These are phyloP conservation scores for Stenogyne calaminthoides DNA, from an alignment of 305 asterid genomes.

Conservation along the genomic window DNA sequence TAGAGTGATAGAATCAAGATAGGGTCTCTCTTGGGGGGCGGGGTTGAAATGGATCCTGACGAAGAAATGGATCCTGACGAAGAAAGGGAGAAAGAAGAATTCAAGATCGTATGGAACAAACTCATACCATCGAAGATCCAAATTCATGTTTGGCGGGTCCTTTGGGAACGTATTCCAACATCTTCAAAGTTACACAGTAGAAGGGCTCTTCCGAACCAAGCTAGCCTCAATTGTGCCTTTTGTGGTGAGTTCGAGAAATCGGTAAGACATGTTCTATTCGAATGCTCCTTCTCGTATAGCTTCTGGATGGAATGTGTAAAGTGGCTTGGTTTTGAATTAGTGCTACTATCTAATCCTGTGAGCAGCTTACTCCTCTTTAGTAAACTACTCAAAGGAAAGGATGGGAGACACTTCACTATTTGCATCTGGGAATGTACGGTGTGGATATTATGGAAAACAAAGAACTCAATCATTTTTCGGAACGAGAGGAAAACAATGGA, in stretches of 20 bases:
- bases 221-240: not conserved
- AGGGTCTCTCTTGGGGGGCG: too few species aligned
- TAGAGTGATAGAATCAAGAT: too few species aligned
- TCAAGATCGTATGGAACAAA: not conserved
- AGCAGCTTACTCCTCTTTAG: not conserved
- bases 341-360: not conserved
- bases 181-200: not conserved
- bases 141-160: too few species aligned
- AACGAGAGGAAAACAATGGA: too few species aligned
- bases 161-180: not conserved
- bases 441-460: too few species aligned
- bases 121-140: not conserved
- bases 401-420: too few species aligned
- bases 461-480: too few species aligned
- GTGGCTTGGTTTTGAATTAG: not conserved
- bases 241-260: not conserved
- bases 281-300: not conserved
- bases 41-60: too few species aligned
- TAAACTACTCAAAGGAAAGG: not conserved
- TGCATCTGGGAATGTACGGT: too few species aligned
- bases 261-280: not conserved
- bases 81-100: not conserved
- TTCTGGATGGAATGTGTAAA: not conserved
- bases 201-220: not conserved
- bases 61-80: not conserved